Conservation (phyloP, 768 basidiomycete genomes). For the Kwoniella heveanensis region DNA sequence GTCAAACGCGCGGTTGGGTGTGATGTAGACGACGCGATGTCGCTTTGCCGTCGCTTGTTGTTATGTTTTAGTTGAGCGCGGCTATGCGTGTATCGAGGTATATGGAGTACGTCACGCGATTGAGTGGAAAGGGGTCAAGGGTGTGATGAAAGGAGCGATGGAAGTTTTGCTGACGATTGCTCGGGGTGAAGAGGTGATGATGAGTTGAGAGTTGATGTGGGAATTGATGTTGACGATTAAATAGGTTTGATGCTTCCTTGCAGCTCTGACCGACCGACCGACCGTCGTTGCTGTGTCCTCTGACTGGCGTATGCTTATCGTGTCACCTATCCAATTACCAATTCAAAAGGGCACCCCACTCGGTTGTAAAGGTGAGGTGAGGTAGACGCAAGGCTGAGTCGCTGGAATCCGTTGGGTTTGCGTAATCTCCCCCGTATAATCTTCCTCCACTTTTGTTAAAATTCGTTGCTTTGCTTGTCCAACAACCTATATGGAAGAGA, state of each 20-base stretch:
- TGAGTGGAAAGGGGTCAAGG: neutral
- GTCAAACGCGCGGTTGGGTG: neutral
- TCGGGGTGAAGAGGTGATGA: neutral
- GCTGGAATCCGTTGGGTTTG: neutral
- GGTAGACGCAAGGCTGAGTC: no score
- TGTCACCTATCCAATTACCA: no score
- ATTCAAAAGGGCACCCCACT: no score
- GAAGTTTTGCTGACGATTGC: neutral
- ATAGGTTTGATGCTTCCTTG: neutral
- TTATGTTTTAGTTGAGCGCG: no score
- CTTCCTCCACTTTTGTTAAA: neutral
- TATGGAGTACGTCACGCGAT: neutral
- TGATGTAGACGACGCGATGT: neutral
- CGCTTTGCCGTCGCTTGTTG: neutral
- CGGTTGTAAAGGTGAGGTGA: no score
- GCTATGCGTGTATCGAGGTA: no score
- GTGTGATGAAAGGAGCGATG: neutral
- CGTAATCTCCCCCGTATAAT: neutral
- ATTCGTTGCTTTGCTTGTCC: no score
- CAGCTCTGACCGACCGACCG: neutral
- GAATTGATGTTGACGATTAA: neutral
- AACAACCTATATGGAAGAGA: no score
- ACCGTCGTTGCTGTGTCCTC: no score
- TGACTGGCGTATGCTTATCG: no score
- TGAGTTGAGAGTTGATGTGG: neutral